These are phyloP conservation scores for Saccharomycopsis lassenensis DNA, from an alignment of 805 yeast species.

Conservation along the genomic window DNA sequence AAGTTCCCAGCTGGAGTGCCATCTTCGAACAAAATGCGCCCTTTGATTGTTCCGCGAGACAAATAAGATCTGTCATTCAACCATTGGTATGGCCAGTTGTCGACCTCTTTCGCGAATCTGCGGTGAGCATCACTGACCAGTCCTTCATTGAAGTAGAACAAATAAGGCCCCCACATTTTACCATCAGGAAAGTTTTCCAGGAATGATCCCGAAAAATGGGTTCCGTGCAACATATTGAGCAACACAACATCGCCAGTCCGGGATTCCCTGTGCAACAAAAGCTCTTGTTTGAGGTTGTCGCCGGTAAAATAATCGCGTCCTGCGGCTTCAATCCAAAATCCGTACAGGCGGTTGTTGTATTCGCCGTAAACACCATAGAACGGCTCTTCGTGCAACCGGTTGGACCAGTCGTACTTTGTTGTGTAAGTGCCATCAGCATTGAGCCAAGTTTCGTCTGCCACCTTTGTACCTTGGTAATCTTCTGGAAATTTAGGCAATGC, in stretches of 20 bases:
- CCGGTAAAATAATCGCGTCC: slow-evolving; percentile 2
- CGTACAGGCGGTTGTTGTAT: not conserved
- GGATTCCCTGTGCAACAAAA: not conserved
- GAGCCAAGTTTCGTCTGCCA: not conserved
- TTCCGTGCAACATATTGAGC: not conserved
- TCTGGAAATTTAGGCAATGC: not conserved
- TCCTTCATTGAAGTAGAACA: not conserved
- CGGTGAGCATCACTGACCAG: not conserved
- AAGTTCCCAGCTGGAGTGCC: not conserved
- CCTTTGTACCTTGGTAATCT: not conserved
- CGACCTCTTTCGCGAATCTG: not conserved
- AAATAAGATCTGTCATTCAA: not conserved
- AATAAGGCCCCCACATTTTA: slow-evolving; percentile 1
- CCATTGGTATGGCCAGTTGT: slow-evolving; percentile 2
- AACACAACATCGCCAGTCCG: not conserved
- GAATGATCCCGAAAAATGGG: not conserved
- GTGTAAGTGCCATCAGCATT: not conserved
- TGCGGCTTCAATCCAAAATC: not conserved
- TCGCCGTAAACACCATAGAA: slow-evolving; percentile 1
- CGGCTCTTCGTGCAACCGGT: not conserved
- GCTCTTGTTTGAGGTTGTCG: slow-evolving; percentile 1
- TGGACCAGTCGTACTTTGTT: not conserved
- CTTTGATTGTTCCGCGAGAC: not conserved
- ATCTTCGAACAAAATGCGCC: too few species aligned
- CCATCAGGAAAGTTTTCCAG: not conserved